phyloP scores from a whole-genome alignment of 371 early-diverging fungal genomes.

The Apophysomyces variabilis region DNA sequence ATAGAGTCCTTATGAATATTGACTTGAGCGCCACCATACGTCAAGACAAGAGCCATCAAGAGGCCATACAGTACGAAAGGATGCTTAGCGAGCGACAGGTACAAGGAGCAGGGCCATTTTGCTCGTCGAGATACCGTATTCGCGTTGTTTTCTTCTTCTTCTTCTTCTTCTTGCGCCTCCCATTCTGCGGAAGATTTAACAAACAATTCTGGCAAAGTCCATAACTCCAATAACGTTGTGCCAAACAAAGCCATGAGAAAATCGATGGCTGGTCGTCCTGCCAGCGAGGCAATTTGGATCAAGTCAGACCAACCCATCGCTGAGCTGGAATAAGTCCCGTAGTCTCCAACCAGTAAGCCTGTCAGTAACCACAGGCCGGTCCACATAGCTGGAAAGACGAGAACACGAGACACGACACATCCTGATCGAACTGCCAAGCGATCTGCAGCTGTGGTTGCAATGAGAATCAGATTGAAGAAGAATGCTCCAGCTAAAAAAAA shows the following conservation, averaged over 20 bases:
- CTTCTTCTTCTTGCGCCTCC: not conserved
- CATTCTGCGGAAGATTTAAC: not conserved
- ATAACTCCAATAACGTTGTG: conserved; percentile 28
- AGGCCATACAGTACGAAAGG: conserved; percentile 19
- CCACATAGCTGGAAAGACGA: conserved; percentile 35
- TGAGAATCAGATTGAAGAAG: conserved; percentile 12
- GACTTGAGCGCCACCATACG: conserved; percentile 31
- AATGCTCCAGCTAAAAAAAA: conserved; percentile 9
- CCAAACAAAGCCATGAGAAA: conserved; percentile 36
- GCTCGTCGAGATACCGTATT: not conserved
- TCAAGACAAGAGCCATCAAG: conserved; percentile 16
- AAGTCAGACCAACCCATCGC: conserved; percentile 34
- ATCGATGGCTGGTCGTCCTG: conserved; percentile 36
- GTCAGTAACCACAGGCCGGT: conserved; percentile 29
- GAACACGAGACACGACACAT: conserved; percentile 22
- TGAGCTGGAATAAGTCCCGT: conserved; percentile 21
- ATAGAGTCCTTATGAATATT: conserved; percentile 35
- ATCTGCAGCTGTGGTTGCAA: conserved; percentile 17
- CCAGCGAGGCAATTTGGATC: conserved; percentile 31
- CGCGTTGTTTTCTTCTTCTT: not conserved
- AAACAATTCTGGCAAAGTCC: conserved; percentile 1
- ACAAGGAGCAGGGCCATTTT: not conserved
- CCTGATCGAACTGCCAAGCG: conserved; percentile 14
- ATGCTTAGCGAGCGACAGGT: conserved; percentile 9
- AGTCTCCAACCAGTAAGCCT: conserved; percentile 31